phyloP scores from a whole-genome alignment of 1,139 yeast species.

The Suhomyces wounanorum region DNA sequence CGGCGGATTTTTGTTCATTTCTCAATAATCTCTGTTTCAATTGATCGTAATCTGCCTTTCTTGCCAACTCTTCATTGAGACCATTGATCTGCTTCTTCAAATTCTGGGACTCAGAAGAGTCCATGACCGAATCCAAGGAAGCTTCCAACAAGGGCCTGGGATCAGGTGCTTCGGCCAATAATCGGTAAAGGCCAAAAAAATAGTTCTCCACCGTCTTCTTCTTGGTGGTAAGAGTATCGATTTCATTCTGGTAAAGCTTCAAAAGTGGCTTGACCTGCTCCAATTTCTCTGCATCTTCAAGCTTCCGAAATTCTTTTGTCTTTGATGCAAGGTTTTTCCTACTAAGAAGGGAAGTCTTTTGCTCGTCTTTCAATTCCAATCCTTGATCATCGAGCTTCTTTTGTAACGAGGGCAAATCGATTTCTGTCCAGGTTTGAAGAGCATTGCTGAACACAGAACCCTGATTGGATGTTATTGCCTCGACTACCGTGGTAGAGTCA shows the following conservation, averaged over 20 bases:
- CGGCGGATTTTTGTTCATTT: conserved; percentile 60
- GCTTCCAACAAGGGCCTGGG: conserved; percentile 80
- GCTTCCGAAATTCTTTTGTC: conserved; percentile 80
- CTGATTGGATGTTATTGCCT: conserved; percentile 7
- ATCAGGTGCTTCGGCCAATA: conserved; percentile 89
- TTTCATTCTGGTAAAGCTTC: conserved; percentile 84
- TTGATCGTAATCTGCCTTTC: conserved; percentile 77
- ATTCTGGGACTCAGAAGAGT: conserved; percentile 54
- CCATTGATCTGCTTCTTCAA: conserved; percentile 55
- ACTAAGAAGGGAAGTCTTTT: conserved; percentile 62
- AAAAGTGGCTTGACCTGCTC: conserved; percentile 65
- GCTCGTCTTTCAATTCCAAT: conserved; percentile 67
- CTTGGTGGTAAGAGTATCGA: conserved; percentile 78
- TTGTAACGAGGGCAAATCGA: conserved; percentile 70
- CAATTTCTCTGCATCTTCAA: conserved; percentile 66
- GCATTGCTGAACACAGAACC: conserved; percentile 46
- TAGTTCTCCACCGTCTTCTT: conserved; percentile 72
- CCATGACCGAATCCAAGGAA: conserved; percentile 67
- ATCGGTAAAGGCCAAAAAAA: conserved; percentile 73
- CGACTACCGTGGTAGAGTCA: conserved; percentile 1
- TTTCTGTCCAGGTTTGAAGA: conserved; percentile 73
- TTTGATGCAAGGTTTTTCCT: conserved; percentile 77
- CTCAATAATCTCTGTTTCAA: conserved; percentile 62
- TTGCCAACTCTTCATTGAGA: conserved; percentile 62
- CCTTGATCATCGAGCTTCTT: conserved; percentile 75